Evolutionary conservation across 169 alveolate genomes (phyloP), one percentile per base, ranked within the genome.

Genomic region (Plasmodium blacklocki): DNA sequence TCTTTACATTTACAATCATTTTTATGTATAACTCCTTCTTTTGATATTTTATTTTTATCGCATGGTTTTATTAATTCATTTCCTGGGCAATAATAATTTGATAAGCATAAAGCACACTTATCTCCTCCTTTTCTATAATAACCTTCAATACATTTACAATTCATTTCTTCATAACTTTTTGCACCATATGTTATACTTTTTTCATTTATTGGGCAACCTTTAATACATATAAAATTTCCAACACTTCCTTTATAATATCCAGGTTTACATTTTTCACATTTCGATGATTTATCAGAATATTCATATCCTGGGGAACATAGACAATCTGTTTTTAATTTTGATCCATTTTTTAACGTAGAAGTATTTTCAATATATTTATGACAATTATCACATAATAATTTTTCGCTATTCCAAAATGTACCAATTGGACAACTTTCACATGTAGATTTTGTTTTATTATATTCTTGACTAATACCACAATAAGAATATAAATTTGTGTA

Each of bases 211-310:
- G 64, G 67, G 39, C 95, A 70, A 64, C 92, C 76, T 23, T 75
- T 73, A 39, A 91, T 85, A 26, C 96, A 94, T 15, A 54, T 52
- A 50, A 64, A 52, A 50, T 94, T 89, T 14, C 95, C 95, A 62
- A 67, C 72, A 15, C 52, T 49, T 26, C 26, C 66, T 32, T 89
- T 88, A 32, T 89, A 89, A 39, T 91, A 89, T 47, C 94, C 94
- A 68, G 75, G 89, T 50, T 93, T 94, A 50, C 96, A 94, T 68
- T 83, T 74, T 52, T 78, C 80, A 72, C 96, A 94, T 15, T 87
- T 88, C 2, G 43, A 54, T 6, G 92, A 19, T 15, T 75, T 86
- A 62, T 83, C 92, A 14, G 86, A 29, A 62, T 63, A 73, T 74
- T 68, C 93, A 66, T 74, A 73, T 15, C 96, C 96, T 56, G 94